Percentiles rank a stretch among this genome's conserved stretches.
Conservation (phyloP, 805 yeast genomes). For the Schizosaccharomyces cryophilus region DNA sequence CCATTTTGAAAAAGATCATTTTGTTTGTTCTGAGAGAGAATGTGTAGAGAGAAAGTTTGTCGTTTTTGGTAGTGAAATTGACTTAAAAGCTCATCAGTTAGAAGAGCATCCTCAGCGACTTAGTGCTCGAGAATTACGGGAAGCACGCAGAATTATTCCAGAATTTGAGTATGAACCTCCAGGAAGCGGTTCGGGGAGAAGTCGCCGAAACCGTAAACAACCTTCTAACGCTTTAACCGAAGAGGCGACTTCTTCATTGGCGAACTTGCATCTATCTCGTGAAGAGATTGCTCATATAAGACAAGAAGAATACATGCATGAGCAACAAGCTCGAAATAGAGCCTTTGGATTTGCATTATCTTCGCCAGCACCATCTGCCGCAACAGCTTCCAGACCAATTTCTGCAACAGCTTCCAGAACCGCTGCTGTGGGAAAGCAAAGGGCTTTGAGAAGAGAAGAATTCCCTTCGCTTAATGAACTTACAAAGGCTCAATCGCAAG, state of each 20-base stretch:
- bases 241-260: neutral
- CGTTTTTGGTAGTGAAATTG: slow-evolving; percentile 69
- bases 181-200: neutral
- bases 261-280: neutral
- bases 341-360: neutral
- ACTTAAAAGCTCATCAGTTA: slow-evolving; percentile 67
- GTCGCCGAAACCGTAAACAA: slow-evolving; percentile 1
- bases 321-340: neutral
- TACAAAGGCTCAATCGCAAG: neutral
- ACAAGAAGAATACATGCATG: neutral
- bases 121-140: slow-evolving; percentile 11
- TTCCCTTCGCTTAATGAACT: neutral
- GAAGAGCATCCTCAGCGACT: slow-evolving; percentile 48
- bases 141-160: slow-evolving; percentile 6
- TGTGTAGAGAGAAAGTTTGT: slow-evolving; percentile 82
- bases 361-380: neutral
- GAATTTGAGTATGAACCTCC: slow-evolving; percentile 5
- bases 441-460: neutral
- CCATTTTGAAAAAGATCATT: slow-evolving; percentile 58
- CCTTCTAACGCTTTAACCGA: neutral
- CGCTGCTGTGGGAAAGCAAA: neutral
- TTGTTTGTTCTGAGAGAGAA: slow-evolving; percentile 43
- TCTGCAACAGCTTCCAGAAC: neutral
- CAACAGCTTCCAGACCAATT: neutral
- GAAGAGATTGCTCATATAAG: slow-evolving; percentile 1